Conservation (phyloP, 2,329 filamentous ascomycete genomes). For the Fusarium pseudocircinatum region DNA sequence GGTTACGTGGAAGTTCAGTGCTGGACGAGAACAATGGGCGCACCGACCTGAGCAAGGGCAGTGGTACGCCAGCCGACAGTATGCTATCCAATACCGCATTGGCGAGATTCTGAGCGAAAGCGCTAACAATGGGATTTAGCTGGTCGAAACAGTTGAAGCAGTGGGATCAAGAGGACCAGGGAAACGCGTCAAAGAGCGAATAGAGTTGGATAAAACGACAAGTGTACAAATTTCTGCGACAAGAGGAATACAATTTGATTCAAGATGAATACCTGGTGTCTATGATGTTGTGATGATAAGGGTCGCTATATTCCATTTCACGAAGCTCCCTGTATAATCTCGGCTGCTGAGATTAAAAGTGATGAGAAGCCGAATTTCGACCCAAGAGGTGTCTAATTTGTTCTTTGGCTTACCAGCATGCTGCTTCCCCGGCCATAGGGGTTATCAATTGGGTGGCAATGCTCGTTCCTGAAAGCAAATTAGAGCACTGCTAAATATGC, state of each 20-base stretch:
- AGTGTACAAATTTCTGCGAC: constrained; percentile 40
- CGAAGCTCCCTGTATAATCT: neutral
- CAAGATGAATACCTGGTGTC: constrained; percentile 1
- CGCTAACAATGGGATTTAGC: constrained; percentile 45
- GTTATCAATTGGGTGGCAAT: neutral
- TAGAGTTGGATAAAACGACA: constrained; percentile 26
- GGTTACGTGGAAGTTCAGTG: constrained; percentile 76
- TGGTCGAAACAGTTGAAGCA: constrained; percentile 58
- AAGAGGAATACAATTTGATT: constrained; percentile 30
- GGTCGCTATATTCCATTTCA: neutral
- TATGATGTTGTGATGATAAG: neutral
- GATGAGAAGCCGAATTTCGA: neutral
- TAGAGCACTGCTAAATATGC: constrained; percentile 26
- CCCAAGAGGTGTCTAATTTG: neutral
- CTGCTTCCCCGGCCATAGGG: neutral
- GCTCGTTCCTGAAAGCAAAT: constrained; percentile 10
- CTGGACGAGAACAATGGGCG: constrained; percentile 76
- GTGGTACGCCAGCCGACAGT: constrained; percentile 89
- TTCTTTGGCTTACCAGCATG: neutral
- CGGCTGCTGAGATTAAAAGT: neutral
- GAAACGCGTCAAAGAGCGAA: constrained; percentile 44
- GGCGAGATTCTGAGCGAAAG: neutral
- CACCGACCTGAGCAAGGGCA: constrained; percentile 79
- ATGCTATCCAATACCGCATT: constrained; percentile 51
- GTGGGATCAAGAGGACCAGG: constrained; percentile 56